phyloP scores from a whole-genome alignment of 1,139 yeast genomes.

The Taphrina betulina region DNA sequence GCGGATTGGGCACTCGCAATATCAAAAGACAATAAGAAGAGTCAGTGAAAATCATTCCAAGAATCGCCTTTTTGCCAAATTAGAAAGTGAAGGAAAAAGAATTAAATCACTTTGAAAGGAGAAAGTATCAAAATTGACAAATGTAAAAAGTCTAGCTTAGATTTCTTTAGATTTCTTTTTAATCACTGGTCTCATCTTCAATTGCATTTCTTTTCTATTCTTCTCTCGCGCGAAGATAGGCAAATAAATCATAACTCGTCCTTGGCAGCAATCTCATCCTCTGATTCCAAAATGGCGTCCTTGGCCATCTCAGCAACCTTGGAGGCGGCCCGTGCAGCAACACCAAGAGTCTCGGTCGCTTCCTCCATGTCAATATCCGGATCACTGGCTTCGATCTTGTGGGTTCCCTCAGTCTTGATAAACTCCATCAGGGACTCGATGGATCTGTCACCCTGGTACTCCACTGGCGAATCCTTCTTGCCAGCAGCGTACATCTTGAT shows the following conservation, averaged over 20 bases:
- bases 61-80: too few relatives aligned
- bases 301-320: conserved; percentile 40
- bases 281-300: conserved; percentile 36
- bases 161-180: neutral
- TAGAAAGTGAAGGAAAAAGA: too few relatives aligned
- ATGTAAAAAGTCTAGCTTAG: too few relatives aligned
- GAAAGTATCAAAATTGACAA: too few relatives aligned
- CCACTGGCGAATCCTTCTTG: conserved; percentile 68
- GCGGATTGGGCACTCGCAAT: conserved; percentile 18
- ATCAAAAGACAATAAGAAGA: neutral
- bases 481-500: conserved; percentile 91
- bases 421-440: conserved; percentile 69
- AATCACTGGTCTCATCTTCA: too few relatives aligned
- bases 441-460: conserved; percentile 70
- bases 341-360: conserved; percentile 23
- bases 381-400: conserved; percentile 48
- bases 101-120: too few relatives aligned
- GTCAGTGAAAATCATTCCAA: conserved; percentile 2
- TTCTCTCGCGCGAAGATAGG: too few relatives aligned
- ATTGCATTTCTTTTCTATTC: too few relatives aligned
- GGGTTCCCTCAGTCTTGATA: conserved; percentile 63
- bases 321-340: conserved; percentile 36
- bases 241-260: conserved; percentile 15
- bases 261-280: conserved; percentile 9
- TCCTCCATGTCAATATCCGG: conserved; percentile 25